A percentile compares a stretch with the other conserved stretches of the same genome.
Conservation (phyloP, 2,329 filamentous ascomycete species). For the Diplodia intermedia region DNA sequence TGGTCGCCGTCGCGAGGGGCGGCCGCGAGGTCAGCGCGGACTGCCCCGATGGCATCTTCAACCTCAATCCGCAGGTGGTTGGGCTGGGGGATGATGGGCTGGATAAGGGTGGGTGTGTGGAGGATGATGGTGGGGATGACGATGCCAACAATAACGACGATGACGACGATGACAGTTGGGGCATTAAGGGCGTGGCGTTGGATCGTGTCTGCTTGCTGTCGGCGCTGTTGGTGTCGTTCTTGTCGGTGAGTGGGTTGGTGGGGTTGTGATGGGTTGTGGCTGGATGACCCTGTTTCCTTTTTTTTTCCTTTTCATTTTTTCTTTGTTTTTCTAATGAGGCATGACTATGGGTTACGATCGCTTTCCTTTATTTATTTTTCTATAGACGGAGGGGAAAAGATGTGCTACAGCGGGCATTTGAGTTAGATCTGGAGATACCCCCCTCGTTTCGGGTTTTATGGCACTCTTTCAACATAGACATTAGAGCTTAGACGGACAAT, state of each 20-base stretch:
- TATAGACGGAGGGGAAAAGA: neutral
- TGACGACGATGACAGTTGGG: neutral
- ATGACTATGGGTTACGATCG: neutral
- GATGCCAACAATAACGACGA: neutral
- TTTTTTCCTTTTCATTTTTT: neutral
- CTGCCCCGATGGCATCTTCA: conserved; percentile 18
- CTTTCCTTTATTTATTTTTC: neutral
- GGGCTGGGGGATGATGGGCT: neutral
- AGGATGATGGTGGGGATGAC: neutral
- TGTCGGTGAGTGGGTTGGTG: neutral
- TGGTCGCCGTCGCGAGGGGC: conserved; percentile 1
- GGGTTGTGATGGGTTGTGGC: neutral
- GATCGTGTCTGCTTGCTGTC: neutral
- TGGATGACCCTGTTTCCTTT: neutral
- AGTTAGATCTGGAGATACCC: neutral
- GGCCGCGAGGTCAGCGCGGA: neutral
- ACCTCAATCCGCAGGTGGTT: conserved; percentile 15
- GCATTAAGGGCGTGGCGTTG: neutral
- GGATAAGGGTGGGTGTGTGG: neutral
- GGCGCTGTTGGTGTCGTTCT: neutral
- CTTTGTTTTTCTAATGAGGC: neutral
- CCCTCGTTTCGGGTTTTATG: neutral
- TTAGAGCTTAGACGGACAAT: neutral
- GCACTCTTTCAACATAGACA: neutral
- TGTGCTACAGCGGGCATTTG: neutral